These are phyloP conservation scores for Closterium sp. DNA, from an alignment of 139 green algal genomes.

Conservation along the genomic window DNA sequence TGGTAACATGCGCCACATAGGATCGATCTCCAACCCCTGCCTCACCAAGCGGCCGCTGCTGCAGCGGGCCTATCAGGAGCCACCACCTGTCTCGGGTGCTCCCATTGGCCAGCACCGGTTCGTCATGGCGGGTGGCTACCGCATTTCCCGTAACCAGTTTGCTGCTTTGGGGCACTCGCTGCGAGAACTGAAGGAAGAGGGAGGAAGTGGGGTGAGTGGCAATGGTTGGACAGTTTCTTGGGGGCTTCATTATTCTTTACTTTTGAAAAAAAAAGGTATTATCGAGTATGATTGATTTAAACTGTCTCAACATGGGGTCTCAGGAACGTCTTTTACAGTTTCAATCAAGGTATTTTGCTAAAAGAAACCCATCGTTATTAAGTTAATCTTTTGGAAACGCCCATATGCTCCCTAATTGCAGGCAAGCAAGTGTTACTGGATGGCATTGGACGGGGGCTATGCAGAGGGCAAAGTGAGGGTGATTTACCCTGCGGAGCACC, in stretches of 20 bases:
- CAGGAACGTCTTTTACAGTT: no score
- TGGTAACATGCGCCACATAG: background rate
- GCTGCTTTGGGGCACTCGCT: background rate
- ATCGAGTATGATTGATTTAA: no score
- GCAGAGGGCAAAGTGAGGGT: background rate
- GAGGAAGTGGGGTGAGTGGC: background rate
- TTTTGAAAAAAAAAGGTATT: no score
- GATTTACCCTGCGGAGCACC: background rate
- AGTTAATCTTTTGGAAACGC: no score
- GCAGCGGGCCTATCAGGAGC: background rate
- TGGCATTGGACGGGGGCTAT: background rate
- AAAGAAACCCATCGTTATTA: no score
- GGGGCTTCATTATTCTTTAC: no score
- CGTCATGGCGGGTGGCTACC: constrained; percentile 2
- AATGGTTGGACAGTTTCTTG: no score
- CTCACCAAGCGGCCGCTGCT: background rate
- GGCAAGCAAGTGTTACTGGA: background rate
- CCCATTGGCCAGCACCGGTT: background rate
- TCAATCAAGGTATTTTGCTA: no score
- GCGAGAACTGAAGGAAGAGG: background rate
- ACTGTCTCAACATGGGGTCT: no score
- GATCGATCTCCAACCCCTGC: background rate
- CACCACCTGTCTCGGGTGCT: background rate
- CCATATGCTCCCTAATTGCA: no score
- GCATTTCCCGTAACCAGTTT: background rate